These are phyloP conservation scores for Phytophthora citrophthora DNA, from an alignment of 352 stramenopile species.

Conservation along the genomic window DNA sequence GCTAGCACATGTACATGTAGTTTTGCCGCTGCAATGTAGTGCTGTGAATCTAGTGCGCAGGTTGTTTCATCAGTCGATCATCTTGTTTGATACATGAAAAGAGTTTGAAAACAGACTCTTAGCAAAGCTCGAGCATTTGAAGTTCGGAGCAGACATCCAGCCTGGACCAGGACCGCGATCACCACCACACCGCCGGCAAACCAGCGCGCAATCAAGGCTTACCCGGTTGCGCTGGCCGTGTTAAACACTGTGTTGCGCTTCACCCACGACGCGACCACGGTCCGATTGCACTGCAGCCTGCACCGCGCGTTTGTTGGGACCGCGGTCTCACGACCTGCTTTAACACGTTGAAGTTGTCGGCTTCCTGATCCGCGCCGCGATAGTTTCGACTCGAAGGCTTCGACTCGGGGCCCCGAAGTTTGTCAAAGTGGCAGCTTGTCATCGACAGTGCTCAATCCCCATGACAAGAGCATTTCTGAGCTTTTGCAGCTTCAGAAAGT, in stretches of 20 bases:
- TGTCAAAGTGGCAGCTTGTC: no score
- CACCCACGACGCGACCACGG: not conserved
- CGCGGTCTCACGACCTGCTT: conserved; percentile 4
- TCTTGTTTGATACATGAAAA: no score
- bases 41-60: not conserved
- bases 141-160: not conserved
- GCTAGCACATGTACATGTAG: no score
- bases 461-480: conserved; percentile 2
- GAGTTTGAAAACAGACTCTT: no score
- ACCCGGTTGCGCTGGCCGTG: not conserved
- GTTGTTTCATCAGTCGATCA: not conserved
- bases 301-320: not conserved
- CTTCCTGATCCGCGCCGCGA: not conserved
- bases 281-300: no score
- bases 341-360: conserved; percentile 26
- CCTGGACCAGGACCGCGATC: not conserved
- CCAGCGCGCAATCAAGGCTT: conserved; percentile 1
- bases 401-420: not conserved
- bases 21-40: no score
- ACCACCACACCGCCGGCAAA: no score
- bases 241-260: conserved; percentile 12
- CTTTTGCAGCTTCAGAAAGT: conserved; percentile 16
- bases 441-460: no score
- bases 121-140: not conserved
- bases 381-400: not conserved